Evolutionary conservation across 331 rosid genomes (phyloP).

Genomic region (Pyrus hybrid): DNA sequence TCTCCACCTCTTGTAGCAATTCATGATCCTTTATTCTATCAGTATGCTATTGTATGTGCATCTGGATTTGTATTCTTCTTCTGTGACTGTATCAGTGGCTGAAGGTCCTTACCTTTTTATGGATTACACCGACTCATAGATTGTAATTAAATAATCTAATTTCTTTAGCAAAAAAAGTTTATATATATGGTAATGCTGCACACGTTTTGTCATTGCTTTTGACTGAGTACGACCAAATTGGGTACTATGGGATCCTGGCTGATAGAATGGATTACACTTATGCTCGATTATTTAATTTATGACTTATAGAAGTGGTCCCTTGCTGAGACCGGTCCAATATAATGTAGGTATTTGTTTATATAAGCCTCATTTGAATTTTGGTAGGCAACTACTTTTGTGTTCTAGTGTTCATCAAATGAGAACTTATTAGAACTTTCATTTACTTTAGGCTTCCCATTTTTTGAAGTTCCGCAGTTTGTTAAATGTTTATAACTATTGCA

Average conservation of each 20-base stretch:
- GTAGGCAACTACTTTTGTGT: not conserved
- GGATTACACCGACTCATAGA: not conserved
- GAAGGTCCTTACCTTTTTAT: not conserved
- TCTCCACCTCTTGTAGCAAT: not conserved
- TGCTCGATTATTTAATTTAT: not conserved
- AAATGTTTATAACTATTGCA: conserved; percentile 27
- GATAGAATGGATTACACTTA: not conserved
- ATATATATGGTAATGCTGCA: not conserved
- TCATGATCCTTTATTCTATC: not conserved
- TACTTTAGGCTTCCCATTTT: not conserved
- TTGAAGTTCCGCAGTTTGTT: not conserved
- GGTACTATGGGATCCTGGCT: not conserved
- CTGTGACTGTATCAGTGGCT: not conserved
- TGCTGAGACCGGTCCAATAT: not conserved
- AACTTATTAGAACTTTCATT: not conserved
- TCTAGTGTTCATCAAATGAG: not conserved
- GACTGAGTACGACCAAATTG: not conserved
- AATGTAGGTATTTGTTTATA: not conserved
- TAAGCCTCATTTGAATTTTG: not conserved
- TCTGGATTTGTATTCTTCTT: not conserved
- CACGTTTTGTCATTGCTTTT: not conserved
- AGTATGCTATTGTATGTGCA: not conserved
- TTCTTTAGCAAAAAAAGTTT: not conserved
- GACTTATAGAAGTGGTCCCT: not conserved
- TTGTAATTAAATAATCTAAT: not conserved